Percentiles rank a stretch among this genome's conserved stretches.
Evolutionary conservation across 2,329 filamentous ascomycete genomes (phyloP).

Genomic region (Geosmithia flava): DNA sequence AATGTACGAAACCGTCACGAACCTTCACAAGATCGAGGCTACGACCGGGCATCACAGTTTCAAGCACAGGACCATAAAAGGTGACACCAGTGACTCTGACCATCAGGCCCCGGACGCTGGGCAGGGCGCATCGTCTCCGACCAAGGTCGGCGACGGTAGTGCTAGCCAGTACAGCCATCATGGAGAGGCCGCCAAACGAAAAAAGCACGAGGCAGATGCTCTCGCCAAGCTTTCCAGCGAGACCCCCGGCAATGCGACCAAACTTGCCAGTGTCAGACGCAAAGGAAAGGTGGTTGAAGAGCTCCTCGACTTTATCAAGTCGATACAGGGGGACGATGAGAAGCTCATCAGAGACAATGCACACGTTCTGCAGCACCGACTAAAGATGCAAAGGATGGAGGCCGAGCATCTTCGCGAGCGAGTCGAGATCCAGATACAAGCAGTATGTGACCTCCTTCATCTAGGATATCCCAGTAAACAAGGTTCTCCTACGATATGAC

Average conservation of each 20-base stretch:
- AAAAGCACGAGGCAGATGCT: conserved; percentile 4
- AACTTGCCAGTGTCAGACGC: conserved; percentile 22
- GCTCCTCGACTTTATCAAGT: conserved; percentile 17
- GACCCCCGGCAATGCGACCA: conserved; percentile 20
- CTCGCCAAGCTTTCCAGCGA: conserved; percentile 17
- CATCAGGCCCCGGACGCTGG: conserved; percentile 7
- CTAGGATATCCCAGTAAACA: neutral
- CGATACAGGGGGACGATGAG: conserved; percentile 4
- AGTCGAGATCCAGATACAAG: conserved; percentile 24
- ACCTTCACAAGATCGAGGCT: conserved; percentile 19
- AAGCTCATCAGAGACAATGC: conserved; percentile 13
- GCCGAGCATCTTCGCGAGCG: conserved; percentile 21
- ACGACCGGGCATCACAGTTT: conserved; percentile 22
- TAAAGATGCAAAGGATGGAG: conserved; percentile 22
- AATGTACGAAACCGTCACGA: conserved; percentile 16
- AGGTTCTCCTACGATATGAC: neutral
- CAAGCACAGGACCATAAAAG: conserved; percentile 12
- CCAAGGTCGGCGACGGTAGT: too few species aligned
- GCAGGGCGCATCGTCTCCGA: conserved; percentile 16
- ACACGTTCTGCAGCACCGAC: conserved; percentile 15
- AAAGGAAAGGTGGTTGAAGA: conserved; percentile 21
- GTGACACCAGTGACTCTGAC: neutral
- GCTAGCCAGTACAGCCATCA: too few species aligned
- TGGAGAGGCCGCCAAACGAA: too few species aligned
- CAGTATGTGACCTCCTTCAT: conserved; percentile 11